Evolutionary conservation across 176 grass and related monocot genomes (phyloP).

Genomic region (Tuctoria greenei): DNA sequence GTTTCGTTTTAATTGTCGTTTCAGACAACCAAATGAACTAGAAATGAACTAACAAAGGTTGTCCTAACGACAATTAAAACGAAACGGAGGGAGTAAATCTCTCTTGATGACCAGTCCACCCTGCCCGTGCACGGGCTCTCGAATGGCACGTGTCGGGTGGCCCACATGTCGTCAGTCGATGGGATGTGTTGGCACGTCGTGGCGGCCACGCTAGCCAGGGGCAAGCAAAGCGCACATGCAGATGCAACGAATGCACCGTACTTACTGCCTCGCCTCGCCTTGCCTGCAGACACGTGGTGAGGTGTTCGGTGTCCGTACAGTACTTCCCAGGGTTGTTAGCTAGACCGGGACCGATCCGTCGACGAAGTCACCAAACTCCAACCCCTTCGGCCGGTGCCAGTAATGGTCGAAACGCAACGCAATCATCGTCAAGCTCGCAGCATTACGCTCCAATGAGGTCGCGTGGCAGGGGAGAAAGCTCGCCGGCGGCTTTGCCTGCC

Average conservation of each 20-base stretch:
- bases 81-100: too few relatives aligned
- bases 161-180: too few relatives aligned
- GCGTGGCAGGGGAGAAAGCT: neutral
- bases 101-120: too few relatives aligned
- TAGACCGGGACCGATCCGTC: neutral
- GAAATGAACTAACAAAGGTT: too few relatives aligned
- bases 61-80: too few relatives aligned
- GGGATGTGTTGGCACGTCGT: neutral
- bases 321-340: neutral
- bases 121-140: too few relatives aligned
- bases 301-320: neutral
- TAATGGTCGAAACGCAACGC: conserved; percentile 22
- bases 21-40: too few relatives aligned
- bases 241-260: too few relatives aligned
- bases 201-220: neutral
- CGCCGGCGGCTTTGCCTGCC: neutral
- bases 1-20: too few relatives aligned
- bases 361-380: conserved; percentile 6
- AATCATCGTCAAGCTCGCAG: neutral
- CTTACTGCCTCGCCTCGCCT: neutral
- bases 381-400: conserved; percentile 59
- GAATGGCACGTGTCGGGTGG: too few relatives aligned
- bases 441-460: neutral
- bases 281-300: neutral
- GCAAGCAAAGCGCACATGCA: neutral